Base-by-base conservation (phyloP, 2,329 filamentous ascomycete species). In the Colletotrichum eremochloae region DNA sequence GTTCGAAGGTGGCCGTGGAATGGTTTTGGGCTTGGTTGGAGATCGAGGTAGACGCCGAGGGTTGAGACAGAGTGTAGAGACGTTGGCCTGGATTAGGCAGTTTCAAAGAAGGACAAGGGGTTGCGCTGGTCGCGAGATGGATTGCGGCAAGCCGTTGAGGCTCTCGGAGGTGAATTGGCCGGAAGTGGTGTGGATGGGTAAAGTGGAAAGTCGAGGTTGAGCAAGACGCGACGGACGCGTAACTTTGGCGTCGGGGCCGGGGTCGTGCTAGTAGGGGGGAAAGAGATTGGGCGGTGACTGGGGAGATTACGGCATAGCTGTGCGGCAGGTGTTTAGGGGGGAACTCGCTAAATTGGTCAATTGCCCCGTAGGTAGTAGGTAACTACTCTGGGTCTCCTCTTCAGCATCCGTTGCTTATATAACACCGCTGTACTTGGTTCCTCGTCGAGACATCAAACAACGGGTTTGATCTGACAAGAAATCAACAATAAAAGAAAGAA, bases 171-270 rank as follows among this genome's bases (percentile, higher is more conserved):
- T 52, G 48, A 60, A 53, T 63, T 53, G 44, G 38, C 11, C 20
- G 44, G 44, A 3, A 18, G 42, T 44, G 46, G 38, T 56, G 57
- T 31, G 44, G 57, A 50, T 57, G 50, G 46, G 31, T 44, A 48
- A 71, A 52, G 61, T 70, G 56, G 70, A 38, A 65, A 46, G 58
- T 58, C 50, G 57, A 48, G 61, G 36, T 55, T 57, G 61, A 33
- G 38, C 20, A 40, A 75, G 75, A 79, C 80, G 78, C 79, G 79
- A 73, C 53, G 61, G 38, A 75, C 80, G 80, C 80, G 80, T 80
- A 68, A 75, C 76, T 78, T 74, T 81, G 79, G 79, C 76, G 79
- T 78, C 71, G 42, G 55, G 75, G 77, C 77, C 44, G 46, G 72
- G 70, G 57, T 61, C 69, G 69, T 72, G 69, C 70, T 46, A 42